Percentiles rank a stretch among this genome's conserved stretches.
Evolutionary conservation across 2,329 filamentous ascomycete genomes (phyloP).

Genomic region (Lasiodiplodia gonubiensis): DNA sequence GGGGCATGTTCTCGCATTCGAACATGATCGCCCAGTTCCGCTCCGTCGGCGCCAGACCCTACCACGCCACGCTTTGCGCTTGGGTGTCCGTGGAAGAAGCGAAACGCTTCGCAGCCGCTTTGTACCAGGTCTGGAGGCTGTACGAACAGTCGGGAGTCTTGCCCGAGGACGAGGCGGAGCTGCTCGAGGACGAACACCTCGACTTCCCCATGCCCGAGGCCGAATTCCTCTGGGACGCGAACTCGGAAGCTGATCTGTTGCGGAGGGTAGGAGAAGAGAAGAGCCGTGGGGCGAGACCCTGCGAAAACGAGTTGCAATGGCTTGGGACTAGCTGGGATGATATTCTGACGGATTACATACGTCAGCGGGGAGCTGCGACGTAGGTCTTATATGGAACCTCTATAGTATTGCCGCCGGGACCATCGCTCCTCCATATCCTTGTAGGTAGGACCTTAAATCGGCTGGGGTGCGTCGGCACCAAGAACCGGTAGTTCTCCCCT

Average conservation of each 20-base stretch:
- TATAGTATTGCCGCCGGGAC: too few species aligned
- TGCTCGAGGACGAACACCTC: not conserved
- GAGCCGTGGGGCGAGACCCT: not conserved
- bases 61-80: not conserved
- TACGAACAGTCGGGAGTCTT: too few species aligned
- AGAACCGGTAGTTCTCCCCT: not conserved
- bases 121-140: not conserved
- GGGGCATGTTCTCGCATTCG: not conserved
- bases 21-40: not conserved
- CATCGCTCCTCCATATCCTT: too few species aligned
- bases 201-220: not conserved
- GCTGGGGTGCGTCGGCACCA: too few species aligned
- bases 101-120: not conserved
- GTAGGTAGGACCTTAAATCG: too few species aligned
- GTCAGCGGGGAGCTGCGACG: too few species aligned
- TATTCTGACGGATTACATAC: not conserved
- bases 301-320: not conserved
- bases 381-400: too few species aligned
- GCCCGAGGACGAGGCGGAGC: too few species aligned
- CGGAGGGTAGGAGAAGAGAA: not conserved
- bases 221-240: not conserved
- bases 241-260: not conserved
- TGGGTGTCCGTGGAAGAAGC: not conserved
- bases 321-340: not conserved
- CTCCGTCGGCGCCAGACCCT: too few species aligned